These are phyloP conservation scores for Penicillium sclerotiorum DNA, from an alignment of 2,329 filamentous ascomycete species.

Conservation along the genomic window DNA sequence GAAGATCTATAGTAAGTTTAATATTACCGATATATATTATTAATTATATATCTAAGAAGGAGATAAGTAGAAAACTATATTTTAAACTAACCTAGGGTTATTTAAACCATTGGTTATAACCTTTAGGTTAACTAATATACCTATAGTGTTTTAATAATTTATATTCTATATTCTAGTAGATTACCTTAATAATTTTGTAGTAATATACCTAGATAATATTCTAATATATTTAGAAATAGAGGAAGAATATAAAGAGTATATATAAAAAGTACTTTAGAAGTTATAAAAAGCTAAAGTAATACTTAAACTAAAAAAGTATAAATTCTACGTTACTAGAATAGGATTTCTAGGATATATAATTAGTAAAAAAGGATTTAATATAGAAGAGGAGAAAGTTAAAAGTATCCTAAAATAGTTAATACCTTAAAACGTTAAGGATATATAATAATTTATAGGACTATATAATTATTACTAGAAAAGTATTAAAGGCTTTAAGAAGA, in stretches of 20 bases:
- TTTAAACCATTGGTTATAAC: not conserved
- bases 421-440: not conserved
- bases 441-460: not conserved
- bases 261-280: constrained; percentile 2
- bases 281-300: constrained; percentile 6
- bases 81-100: not conserved
- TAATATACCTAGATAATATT: too few species aligned
- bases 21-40: constrained; percentile 7
- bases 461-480: not conserved
- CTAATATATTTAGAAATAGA: too few species aligned
- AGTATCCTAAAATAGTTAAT: not conserved
- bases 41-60: constrained; percentile 1
- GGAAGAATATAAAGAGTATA: too few species aligned
- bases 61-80: constrained; percentile 9
- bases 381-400: constrained; percentile 1
- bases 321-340: constrained; percentile 2
- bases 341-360: constrained; percentile 1
- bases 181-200: too few species aligned
- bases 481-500: not conserved
- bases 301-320: constrained; percentile 1
- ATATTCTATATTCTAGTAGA: not conserved
- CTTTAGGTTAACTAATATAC: not conserved
- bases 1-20: not conserved
- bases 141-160: not conserved
- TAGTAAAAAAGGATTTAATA: not conserved